Evolutionary conservation across 345 rosid species (phyloP).

Genomic region (Hypericum perforatum): DNA sequence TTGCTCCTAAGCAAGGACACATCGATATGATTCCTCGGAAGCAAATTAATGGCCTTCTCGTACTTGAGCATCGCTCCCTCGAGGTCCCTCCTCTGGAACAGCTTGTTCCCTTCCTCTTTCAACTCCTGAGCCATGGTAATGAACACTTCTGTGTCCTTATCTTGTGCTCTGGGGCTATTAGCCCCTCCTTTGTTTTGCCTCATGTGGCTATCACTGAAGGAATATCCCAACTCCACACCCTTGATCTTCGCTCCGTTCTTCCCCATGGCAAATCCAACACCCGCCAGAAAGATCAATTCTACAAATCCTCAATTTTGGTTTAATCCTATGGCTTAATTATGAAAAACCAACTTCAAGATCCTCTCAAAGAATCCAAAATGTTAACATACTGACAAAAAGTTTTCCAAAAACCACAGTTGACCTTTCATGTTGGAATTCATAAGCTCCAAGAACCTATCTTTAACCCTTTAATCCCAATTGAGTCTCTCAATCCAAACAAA

Average conservation of each 20-base stretch:
- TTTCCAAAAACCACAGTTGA: too few relatives aligned
- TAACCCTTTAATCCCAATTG: constrained; percentile 14
- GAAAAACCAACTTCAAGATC: too few relatives aligned
- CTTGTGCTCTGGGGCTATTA: constrained; percentile 26
- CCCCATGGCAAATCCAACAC: constrained; percentile 27
- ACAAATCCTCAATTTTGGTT: too few relatives aligned
- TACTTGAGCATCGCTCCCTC: constrained; percentile 68
- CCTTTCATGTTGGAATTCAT: constrained; percentile 12
- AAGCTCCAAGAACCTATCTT: constrained; percentile 13
- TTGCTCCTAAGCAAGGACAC: constrained; percentile 58
- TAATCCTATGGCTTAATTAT: too few relatives aligned
- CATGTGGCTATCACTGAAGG: constrained; percentile 22
- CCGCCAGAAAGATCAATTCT: too few relatives aligned
- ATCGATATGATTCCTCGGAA: constrained; percentile 56
- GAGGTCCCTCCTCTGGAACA: constrained; percentile 71
- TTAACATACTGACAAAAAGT: too few relatives aligned
- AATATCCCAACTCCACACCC: constrained; percentile 27
- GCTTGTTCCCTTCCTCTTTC: constrained; percentile 76
- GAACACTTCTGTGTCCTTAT: constrained; percentile 42
- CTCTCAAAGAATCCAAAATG: too few relatives aligned
- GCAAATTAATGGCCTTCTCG: constrained; percentile 69
- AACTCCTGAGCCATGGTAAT: constrained; percentile 53
- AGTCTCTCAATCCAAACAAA: constrained; percentile 1
- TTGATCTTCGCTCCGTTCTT: constrained; percentile 40
- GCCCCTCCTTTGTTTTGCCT: constrained; percentile 25